These are phyloP conservation scores for Septoria petroselini DNA, from an alignment of 2,329 filamentous ascomycete species.

Conservation along the genomic window DNA sequence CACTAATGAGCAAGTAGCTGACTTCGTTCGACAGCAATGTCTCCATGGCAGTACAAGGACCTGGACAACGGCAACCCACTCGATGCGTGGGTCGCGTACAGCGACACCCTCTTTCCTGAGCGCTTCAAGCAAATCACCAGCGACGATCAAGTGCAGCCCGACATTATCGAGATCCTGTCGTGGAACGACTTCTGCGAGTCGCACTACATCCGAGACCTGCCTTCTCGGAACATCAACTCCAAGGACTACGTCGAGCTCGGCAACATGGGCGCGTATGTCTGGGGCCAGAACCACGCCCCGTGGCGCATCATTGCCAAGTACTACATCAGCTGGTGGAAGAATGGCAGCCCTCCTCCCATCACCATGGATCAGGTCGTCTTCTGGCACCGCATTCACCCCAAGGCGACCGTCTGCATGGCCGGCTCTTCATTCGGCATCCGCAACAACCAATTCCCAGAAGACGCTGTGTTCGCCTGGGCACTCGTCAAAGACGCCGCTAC, in stretches of 20 bases:
- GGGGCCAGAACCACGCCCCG: slow-evolving; percentile 39
- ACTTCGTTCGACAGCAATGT: slow-evolving; percentile 35
- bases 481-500: slow-evolving; percentile 35
- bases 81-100: slow-evolving; percentile 40
- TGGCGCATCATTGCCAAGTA: slow-evolving; percentile 42
- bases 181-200: slow-evolving; percentile 44
- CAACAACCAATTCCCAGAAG: slow-evolving; percentile 36
- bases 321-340: slow-evolving; percentile 42
- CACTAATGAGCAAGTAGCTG: slow-evolving; percentile 27
- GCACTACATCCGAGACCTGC: slow-evolving; percentile 42
- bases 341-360: slow-evolving; percentile 34
- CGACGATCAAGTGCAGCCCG: slow-evolving; percentile 35
- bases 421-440: slow-evolving; percentile 35
- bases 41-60: slow-evolving; percentile 43
- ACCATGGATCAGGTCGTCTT: slow-evolving; percentile 40
- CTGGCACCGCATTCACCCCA: slow-evolving; percentile 42
- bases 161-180: slow-evolving; percentile 42
- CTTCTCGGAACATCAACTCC: slow-evolving; percentile 29
- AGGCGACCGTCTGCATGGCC: slow-evolving; percentile 34
- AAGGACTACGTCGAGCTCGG: slow-evolving; percentile 36
- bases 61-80: slow-evolving; percentile 38
- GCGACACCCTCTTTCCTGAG: slow-evolving; percentile 39
- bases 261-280: slow-evolving; percentile 39
- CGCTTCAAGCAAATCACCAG: slow-evolving; percentile 34
- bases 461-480: slow-evolving; percentile 42